Conservation (phyloP, 176 grass and related monocot species). For the Musa itinerans region DNA sequence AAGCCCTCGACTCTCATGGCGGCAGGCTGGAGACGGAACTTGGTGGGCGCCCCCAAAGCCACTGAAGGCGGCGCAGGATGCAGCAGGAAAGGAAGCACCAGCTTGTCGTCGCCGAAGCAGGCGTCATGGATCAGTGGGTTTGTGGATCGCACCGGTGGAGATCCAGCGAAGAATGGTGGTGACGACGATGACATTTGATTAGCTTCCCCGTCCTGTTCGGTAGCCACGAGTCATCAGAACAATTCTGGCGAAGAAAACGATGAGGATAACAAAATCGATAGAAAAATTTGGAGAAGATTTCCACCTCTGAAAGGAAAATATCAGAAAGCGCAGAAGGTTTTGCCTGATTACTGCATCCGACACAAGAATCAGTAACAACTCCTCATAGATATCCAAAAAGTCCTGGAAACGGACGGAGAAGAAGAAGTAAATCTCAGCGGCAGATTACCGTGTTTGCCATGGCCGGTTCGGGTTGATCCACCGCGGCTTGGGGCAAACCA, state of each 20-base stretch:
- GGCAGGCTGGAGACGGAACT: not conserved
- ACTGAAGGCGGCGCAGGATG: not conserved
- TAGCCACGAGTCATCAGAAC: not conserved
- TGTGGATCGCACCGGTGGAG: not conserved
- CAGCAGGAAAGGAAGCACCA: not conserved
- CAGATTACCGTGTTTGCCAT: not conserved
- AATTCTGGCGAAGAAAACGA: not conserved
- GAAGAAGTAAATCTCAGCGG: not conserved
- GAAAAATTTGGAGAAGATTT: not conserved
- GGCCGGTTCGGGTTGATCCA: not conserved
- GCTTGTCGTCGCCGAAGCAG: not conserved
- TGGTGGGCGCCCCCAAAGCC: not conserved
- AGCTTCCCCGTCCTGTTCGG: not conserved
- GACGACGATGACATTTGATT: not conserved
- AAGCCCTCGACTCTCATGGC: not conserved
- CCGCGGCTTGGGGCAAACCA: constrained; percentile 1
- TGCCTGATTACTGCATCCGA: not conserved
- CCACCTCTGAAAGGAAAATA: not conserved
- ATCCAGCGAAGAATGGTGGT: not conserved
- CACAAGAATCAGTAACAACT: not conserved
- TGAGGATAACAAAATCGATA: not conserved
- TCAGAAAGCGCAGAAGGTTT: not conserved
- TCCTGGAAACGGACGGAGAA: not conserved
- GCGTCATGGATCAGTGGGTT: not conserved
- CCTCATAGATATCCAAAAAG: not conserved